Evolutionary conservation across 164 flowering plant genomes (phyloP).

Genomic region (Vitis cinerea): DNA sequence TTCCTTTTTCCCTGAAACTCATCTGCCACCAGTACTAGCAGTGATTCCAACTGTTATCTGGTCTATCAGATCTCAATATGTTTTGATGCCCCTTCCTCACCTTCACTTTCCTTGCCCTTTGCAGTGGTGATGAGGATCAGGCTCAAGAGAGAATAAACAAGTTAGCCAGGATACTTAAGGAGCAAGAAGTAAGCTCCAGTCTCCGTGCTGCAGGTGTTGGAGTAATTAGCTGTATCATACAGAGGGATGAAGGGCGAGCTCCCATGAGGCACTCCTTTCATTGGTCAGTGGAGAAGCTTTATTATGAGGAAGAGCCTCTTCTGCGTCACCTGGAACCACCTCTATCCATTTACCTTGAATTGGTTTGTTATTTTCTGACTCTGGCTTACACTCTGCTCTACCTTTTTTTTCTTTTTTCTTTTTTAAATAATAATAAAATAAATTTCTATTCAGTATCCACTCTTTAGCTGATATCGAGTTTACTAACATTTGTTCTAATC

Average conservation of each 20-base stretch:
- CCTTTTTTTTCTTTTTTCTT: neutral
- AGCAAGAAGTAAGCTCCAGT: conserved; percentile 66
- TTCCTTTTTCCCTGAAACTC: neutral
- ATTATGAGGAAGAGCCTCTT: conserved; percentile 89
- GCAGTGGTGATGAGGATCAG: conserved; percentile 99
- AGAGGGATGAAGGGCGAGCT: conserved; percentile 96
- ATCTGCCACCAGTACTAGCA: neutral
- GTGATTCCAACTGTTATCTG: neutral
- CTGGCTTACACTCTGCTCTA: neutral
- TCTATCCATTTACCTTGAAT: conserved; percentile 90
- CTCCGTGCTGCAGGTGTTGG: conserved; percentile 77
- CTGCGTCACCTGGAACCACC: conserved; percentile 98
- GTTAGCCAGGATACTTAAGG: conserved; percentile 90
- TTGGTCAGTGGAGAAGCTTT: conserved; percentile 75
- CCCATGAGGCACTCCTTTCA: conserved; percentile 99
- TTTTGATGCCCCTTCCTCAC: neutral
- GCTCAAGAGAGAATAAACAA: conserved; percentile 97
- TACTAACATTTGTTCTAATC: conserved; percentile 10
- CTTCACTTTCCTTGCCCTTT: conserved; percentile 12
- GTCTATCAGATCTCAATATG: neutral
- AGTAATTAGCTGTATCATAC: conserved; percentile 94
- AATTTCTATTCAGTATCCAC: neutral
- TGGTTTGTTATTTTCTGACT: conserved; percentile 51
- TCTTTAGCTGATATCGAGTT: conserved; percentile 6
- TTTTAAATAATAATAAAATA: neutral